These are phyloP conservation scores for Dendrostoma leiphaemia DNA, from an alignment of 2,329 filamentous ascomycete species.

Conservation along the genomic window DNA sequence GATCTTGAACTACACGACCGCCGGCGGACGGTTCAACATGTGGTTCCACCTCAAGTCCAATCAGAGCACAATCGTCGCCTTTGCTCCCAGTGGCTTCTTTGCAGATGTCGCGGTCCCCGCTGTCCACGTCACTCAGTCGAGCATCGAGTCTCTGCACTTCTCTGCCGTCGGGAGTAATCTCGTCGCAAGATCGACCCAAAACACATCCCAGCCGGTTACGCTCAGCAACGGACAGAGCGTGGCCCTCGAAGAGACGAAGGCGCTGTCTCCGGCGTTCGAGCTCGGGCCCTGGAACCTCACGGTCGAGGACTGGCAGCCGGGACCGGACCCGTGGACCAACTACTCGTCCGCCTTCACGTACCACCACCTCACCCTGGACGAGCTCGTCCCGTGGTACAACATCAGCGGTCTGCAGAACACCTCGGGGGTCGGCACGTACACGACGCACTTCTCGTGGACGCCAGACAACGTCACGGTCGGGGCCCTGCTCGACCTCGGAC, in stretches of 20 bases:
- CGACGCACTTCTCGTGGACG: background rate
- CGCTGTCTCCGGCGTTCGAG: background rate
- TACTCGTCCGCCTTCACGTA: conserved; percentile 4
- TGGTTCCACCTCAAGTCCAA: conserved; percentile 7
- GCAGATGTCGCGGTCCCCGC: background rate
- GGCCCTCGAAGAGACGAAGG: background rate
- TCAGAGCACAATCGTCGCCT: conserved; percentile 7
- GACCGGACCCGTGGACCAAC: conserved; percentile 1
- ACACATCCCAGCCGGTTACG: background rate
- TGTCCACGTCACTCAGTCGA: background rate
- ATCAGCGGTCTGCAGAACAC: conserved; percentile 2
- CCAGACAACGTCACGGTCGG: background rate
- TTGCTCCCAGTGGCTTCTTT: conserved; percentile 5
- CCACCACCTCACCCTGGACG: conserved; percentile 2
- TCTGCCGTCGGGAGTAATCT: background rate
- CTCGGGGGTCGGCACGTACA: conserved; percentile 10
- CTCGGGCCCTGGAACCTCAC: conserved; percentile 6
- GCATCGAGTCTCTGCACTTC: background rate
- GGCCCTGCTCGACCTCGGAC: conserved; percentile 2
- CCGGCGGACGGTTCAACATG: background rate
- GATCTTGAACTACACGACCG: conserved; percentile 1
- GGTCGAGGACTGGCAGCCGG: conserved; percentile 10
- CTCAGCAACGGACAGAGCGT: conserved; percentile 1
- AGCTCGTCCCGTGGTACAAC: conserved; percentile 8
- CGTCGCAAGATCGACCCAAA: background rate